Conservation (phyloP, 1,284 basidiomycete species). For the Leccinum angustisporum region DNA sequence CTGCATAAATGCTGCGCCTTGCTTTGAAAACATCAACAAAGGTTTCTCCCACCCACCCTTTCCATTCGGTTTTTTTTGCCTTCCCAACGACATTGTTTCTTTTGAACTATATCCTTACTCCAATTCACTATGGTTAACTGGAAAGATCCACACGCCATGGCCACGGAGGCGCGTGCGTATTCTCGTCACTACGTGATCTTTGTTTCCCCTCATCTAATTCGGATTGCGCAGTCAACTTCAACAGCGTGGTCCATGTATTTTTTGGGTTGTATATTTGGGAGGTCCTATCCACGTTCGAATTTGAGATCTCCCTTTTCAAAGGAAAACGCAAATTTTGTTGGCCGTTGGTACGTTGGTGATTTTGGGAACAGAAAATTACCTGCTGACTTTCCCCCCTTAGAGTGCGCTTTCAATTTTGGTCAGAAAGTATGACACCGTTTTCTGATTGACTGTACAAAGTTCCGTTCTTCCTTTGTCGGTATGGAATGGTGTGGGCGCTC, state of each 20-base stretch:
- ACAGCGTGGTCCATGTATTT: conserved; percentile 56
- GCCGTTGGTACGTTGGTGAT: conserved; percentile 52
- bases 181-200: neutral
- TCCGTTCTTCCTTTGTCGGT: conserved; percentile 68
- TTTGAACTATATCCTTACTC: conserved; percentile 15
- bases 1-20: conserved; percentile 20
- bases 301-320: conserved; percentile 64
- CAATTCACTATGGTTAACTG: conserved; percentile 53
- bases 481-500: conserved; percentile 63
- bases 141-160: conserved; percentile 49
- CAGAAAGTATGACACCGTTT: neutral
- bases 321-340: conserved; percentile 57
- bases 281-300: conserved; percentile 56
- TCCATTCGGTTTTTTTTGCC: neutral
- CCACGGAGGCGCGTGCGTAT: conserved; percentile 46
- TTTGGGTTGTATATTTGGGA: conserved; percentile 72
- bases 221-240: conserved; percentile 48
- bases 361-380: neutral
- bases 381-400: conserved; percentile 15
- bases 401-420: conserved; percentile 14
- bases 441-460: conserved; percentile 38
- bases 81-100: neutral
- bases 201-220: conserved; percentile 2
- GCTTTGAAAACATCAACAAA: conserved; percentile 8
- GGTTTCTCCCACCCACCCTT: conserved; percentile 2